Conservation (phyloP, 495 filamentous ascomycete genomes). For the Pyrenula massariospora region DNA sequence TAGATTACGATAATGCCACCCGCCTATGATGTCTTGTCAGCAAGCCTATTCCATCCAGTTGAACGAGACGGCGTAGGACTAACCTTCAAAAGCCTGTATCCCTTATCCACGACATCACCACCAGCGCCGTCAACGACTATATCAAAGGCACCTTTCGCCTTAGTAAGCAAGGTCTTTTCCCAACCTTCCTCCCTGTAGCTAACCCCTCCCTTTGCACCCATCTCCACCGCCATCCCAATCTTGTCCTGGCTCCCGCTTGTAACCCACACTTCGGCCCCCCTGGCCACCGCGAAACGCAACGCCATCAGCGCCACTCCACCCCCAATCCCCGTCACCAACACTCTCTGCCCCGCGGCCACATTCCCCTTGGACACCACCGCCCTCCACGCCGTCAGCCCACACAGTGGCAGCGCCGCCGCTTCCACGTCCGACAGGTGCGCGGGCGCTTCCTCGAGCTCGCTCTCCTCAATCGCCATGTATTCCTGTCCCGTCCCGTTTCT, state of each 20-base stretch:
- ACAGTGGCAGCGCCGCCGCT: slow-evolving; percentile 70
- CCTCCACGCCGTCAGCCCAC: slow-evolving; percentile 79
- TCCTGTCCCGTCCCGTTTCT: slow-evolving; percentile 61
- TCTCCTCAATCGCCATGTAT: slow-evolving; percentile 51
- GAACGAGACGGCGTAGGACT: slow-evolving; percentile 5
- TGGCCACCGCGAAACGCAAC: slow-evolving; percentile 56
- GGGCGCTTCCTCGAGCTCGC: slow-evolving; percentile 65
- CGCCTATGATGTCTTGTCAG: slow-evolving; percentile 16
- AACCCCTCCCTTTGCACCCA: slow-evolving; percentile 62
- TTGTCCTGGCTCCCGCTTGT: slow-evolving; percentile 55
- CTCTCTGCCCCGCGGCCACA: slow-evolving; percentile 42
- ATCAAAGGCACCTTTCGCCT: slow-evolving; percentile 51
- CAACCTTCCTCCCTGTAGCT: slow-evolving; percentile 53
- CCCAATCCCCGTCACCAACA: slow-evolving; percentile 69
- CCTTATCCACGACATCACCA: slow-evolving; percentile 54
- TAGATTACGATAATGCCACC: slow-evolving; percentile 62
- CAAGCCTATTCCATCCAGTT: neutral
- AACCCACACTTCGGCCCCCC: slow-evolving; percentile 57
- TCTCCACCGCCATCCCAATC: slow-evolving; percentile 44
- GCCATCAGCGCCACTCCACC: slow-evolving; percentile 65
- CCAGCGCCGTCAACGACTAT: slow-evolving; percentile 68
- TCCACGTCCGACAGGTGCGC: slow-evolving; percentile 57
- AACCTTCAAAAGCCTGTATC: slow-evolving; percentile 44
- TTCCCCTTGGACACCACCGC: slow-evolving; percentile 64
- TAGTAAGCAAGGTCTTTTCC: slow-evolving; percentile 51